phyloP scores from a whole-genome alignment of 495 filamentous ascomycete genomes.

The Lasiosphaeria miniovina region DNA sequence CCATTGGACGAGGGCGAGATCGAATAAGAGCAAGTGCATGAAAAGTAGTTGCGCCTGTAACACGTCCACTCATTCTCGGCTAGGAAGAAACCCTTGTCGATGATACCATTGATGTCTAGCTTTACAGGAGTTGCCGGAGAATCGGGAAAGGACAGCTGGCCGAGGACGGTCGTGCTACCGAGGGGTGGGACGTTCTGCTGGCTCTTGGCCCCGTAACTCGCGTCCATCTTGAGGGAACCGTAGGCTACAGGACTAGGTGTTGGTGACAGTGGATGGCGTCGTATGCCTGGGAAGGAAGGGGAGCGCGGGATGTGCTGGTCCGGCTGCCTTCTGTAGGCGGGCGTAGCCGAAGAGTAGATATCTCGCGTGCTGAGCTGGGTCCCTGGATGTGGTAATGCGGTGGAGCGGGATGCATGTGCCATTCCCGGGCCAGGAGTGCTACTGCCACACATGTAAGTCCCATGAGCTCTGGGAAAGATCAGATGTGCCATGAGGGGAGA shows the following conservation, averaged over 20 bases:
- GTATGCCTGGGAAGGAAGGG: constrained; percentile 43
- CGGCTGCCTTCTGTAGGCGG: constrained; percentile 44
- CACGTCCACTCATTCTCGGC: constrained; percentile 91
- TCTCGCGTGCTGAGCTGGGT: constrained; percentile 48
- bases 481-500: constrained; percentile 27
- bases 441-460: constrained; percentile 43
- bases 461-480: constrained; percentile 36
- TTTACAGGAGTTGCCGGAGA: constrained; percentile 54
- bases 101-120: constrained; percentile 76
- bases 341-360: constrained; percentile 46
- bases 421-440: constrained; percentile 50
- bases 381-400: constrained; percentile 47
- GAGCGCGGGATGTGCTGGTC: constrained; percentile 49
- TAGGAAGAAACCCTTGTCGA: constrained; percentile 91
- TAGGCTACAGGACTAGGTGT: constrained; percentile 43
- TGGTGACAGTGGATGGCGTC: constrained; percentile 52
- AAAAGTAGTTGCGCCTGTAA: constrained; percentile 93
- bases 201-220: constrained; percentile 37
- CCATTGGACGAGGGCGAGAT: constrained; percentile 50
- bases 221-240: constrained; percentile 48
- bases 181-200: constrained; percentile 58
- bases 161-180: constrained; percentile 52
- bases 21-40: constrained; percentile 77
- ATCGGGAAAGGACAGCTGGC: constrained; percentile 58
- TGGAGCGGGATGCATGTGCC: constrained; percentile 53